Percentiles rank a stretch among this genome's conserved stretches.
Conservation (phyloP, 2,329 filamentous ascomycete genomes). For the Trichoderma koningiopsis region DNA sequence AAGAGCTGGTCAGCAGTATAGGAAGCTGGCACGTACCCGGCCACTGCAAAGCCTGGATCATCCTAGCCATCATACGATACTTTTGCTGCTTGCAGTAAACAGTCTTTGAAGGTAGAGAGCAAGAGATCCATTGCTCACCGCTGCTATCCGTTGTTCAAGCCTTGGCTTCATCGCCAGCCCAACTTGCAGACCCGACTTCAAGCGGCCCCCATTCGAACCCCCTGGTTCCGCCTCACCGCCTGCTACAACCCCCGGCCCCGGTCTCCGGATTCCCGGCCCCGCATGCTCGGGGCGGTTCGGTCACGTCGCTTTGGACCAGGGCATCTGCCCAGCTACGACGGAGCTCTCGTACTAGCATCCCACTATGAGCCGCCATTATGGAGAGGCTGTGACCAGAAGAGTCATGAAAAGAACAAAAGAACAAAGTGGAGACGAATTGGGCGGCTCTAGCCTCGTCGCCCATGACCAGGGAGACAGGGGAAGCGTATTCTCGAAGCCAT, state of each 20-base stretch:
- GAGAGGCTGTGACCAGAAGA: background rate
- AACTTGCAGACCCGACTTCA: constrained; percentile 13
- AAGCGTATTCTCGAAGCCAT: background rate
- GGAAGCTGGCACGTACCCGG: background rate
- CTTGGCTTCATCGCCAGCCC: constrained; percentile 10
- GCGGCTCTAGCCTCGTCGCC: background rate
- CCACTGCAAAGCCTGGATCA: background rate
- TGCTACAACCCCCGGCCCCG: constrained; percentile 25
- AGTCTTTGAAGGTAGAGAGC: background rate
- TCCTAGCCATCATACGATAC: constrained; percentile 1
- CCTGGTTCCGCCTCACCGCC: constrained; percentile 22
- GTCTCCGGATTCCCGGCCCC: constrained; percentile 27
- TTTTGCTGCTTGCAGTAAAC: background rate
- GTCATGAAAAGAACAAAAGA: background rate
- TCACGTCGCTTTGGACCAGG: constrained; percentile 5
- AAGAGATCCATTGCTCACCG: constrained; percentile 14
- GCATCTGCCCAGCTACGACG: constrained; percentile 4
- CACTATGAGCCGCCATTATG: background rate
- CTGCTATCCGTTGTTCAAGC: constrained; percentile 12
- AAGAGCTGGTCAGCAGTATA: background rate
- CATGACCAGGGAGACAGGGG: background rate
- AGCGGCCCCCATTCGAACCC: background rate
- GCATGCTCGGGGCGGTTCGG: constrained; percentile 24
- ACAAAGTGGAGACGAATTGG: background rate
- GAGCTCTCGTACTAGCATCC: background rate